Conservation (phyloP, 805 yeast species). For the Metschnikowia borealis region DNA sequence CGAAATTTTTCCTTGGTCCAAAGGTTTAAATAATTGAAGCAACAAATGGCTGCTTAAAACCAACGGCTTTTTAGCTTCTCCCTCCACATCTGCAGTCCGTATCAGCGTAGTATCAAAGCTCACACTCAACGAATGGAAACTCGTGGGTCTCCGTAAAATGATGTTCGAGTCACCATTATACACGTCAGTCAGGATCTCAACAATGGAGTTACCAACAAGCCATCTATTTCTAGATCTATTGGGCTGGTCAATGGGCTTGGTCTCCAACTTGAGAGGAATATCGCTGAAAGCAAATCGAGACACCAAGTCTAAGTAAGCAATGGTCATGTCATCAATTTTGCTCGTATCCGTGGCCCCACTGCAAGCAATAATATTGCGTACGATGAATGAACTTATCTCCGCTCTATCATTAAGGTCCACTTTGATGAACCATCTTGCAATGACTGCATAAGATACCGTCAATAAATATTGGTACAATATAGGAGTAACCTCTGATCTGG, state of each 20-base stretch:
- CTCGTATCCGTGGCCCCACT: constrained; percentile 20
- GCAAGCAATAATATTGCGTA: constrained; percentile 47
- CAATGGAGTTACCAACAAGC: constrained; percentile 56
- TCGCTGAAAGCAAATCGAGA: constrained; percentile 64
- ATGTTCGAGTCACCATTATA: constrained; percentile 49
- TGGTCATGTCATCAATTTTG: constrained; percentile 47
- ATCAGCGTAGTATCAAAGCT: constrained; percentile 6
- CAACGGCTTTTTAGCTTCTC: constrained; percentile 10
- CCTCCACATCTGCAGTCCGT: constrained; percentile 5
- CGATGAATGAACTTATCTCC: constrained; percentile 57
- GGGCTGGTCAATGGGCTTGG: constrained; percentile 3
- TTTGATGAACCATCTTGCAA: constrained; percentile 68
- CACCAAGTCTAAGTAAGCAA: constrained; percentile 66
- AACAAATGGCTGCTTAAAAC: constrained; percentile 41
- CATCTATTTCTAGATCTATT: constrained; percentile 38
- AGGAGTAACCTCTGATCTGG: constrained; percentile 44
- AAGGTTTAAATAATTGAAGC: constrained; percentile 47
- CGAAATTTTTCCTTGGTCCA: constrained; percentile 27
- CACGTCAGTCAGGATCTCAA: constrained; percentile 53
- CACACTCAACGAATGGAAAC: constrained; percentile 43
- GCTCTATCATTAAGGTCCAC: constrained; percentile 57
- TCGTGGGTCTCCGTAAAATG: constrained; percentile 55
- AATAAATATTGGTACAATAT: constrained; percentile 57
- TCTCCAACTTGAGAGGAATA: constrained; percentile 47
- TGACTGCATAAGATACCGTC: constrained; percentile 62